Evolutionary conservation across 306 rosid species (phyloP), one percentile per base, ranked within the genome.

Genomic region (Inga leiocalycina): DNA sequence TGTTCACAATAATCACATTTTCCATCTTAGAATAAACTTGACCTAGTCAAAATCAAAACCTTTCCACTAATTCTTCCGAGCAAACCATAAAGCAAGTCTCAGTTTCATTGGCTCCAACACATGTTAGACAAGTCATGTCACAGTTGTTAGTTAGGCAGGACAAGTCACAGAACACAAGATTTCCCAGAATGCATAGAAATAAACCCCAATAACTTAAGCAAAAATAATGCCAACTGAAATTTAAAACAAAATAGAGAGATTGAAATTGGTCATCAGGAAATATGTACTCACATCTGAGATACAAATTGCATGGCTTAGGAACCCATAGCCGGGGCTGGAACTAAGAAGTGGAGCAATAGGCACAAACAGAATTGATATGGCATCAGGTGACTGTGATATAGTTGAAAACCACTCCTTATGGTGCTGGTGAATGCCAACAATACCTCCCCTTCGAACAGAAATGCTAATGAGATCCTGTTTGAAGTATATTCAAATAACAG

Each of bases 371-470:
- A 92, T 92, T 9, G 86, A 90, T 80, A 87, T 57, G 75, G 77
- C 91, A 79, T 88, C 81, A 19, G 93, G 95, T 2, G 87, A 89
- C 78, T 82, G 92, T 82, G 92, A 79, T 85, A 67, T 81, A 68
- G 95, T 90, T 22, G 93, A 91, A 75, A 87, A 87, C 95, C 95
- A 91, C 61, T 84, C 78, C 14, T 81, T 91, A 82, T 90, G 91
- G 62, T 80, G 62, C 87, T 90, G 93, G 46, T 84, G 84, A 7
- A 65, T 8, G 84, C 88, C 90, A 65, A 85, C 24, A 66, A 78
- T 48, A 44, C 95, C 95, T 88, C 93, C 95, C 79, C 79, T 88
- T 62, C 90, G 86, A 80, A 88, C 72, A 32, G 62, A 78, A 74
- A 88, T 82, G 71, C 77, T 77, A 43, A 56, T 56, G 17, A 85